Conservation (phyloP, 345 rosid genomes). For the Stellera chamaejasme region DNA sequence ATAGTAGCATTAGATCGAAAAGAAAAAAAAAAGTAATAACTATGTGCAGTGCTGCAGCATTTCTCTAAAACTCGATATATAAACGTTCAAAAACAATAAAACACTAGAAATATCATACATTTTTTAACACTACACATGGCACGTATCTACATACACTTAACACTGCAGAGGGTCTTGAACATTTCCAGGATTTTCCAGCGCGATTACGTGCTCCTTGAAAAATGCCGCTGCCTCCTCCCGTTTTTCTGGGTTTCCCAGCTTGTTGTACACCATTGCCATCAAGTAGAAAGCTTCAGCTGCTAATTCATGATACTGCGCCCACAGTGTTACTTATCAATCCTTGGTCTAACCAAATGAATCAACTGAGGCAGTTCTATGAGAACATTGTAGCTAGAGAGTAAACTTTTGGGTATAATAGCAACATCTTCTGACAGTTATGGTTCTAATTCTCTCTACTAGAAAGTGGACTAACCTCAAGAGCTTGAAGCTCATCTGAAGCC, state of each 20-base stretch:
- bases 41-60: no score
- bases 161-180: slow-evolving; percentile 26
- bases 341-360: no score
- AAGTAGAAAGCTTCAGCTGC: slow-evolving; percentile 77
- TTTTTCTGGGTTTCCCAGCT: slow-evolving; percentile 43
- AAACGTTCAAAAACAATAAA: no score
- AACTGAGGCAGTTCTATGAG: no score
- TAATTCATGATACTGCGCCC: slow-evolving; percentile 74
- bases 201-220: slow-evolving; percentile 57
- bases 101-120: no score
- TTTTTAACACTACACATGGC: neutral
- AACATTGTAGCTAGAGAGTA: no score
- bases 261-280: slow-evolving; percentile 61
- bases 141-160: neutral
- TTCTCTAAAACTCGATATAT: no score
- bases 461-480: slow-evolving; percentile 59
- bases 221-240: slow-evolving; percentile 80
- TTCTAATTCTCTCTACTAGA: neutral
- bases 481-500: slow-evolving; percentile 73
- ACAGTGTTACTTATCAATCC: slow-evolving; percentile 1
- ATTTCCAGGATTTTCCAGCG: slow-evolving; percentile 56
- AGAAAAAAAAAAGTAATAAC: no score
- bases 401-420: no score
- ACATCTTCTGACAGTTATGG: no score
- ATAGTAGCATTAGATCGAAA: no score